Conservation (phyloP, 768 basidiomycete species). For the Lactarius quietus region DNA sequence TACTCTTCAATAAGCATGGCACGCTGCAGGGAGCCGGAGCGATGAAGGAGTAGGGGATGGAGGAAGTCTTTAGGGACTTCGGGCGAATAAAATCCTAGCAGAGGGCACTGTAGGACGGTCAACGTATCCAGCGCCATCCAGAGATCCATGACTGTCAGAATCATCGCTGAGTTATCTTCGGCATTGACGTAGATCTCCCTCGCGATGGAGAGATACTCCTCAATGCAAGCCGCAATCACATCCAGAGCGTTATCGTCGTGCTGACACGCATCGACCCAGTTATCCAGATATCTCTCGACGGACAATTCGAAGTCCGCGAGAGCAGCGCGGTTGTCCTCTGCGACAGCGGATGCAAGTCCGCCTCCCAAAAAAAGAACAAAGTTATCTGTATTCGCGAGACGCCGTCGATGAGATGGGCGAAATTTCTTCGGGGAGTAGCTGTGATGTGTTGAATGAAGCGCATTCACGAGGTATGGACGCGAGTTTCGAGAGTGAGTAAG, state of each 20-base stretch:
- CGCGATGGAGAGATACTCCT: background rate
- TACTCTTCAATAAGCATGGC: background rate
- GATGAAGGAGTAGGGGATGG: background rate
- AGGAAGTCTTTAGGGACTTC: background rate
- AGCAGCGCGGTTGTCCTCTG: background rate
- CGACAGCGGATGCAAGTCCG: background rate
- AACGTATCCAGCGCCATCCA: constrained; percentile 37
- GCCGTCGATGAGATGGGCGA: background rate
- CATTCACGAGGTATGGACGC: background rate
- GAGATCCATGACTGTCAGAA: constrained; percentile 40
- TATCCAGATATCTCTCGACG: background rate
- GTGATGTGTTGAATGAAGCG: background rate
- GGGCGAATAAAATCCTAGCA: background rate
- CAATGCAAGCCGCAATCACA: background rate
- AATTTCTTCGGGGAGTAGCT: background rate
- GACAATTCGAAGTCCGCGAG: background rate
- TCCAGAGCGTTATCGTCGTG: background rate
- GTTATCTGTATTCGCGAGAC: background rate
- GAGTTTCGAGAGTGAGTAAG: background rate
- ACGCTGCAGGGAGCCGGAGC: background rate
- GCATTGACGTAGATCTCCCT: background rate
- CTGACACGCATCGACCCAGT: background rate
- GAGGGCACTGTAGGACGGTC: background rate
- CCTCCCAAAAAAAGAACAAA: background rate
- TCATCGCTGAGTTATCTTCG: constrained; percentile 12